Evolutionary conservation across 2,329 filamentous ascomycete genomes (phyloP).

Genomic region (Furcasterigmium furcatum): DNA sequence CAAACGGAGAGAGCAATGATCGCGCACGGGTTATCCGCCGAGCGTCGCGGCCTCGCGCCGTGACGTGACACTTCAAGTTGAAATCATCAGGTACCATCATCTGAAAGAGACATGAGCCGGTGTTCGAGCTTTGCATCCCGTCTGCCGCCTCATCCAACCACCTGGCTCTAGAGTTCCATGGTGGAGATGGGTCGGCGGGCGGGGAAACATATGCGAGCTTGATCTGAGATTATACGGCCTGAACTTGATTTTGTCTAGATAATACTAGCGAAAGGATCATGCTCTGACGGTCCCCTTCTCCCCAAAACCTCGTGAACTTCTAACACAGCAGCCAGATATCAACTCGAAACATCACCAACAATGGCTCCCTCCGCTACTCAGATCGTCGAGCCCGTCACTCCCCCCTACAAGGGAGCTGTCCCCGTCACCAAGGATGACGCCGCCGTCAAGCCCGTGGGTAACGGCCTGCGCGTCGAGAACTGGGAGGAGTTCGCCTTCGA

Average conservation of each 20-base stretch:
- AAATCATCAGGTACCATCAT: slow-evolving; percentile 4
- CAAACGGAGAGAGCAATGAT: slow-evolving; percentile 1
- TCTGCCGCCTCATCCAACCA: neutral
- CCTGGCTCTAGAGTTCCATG: neutral
- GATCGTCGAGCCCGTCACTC: slow-evolving; percentile 47
- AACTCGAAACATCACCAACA: slow-evolving; percentile 27
- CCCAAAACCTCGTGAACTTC: slow-evolving; percentile 4
- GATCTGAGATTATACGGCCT: slow-evolving; percentile 85
- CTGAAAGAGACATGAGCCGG: slow-evolving; percentile 5
- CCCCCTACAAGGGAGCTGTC: slow-evolving; percentile 45
- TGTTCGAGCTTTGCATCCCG: slow-evolving; percentile 5
- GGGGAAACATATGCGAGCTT: neutral
- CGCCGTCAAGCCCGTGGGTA: slow-evolving; percentile 37
- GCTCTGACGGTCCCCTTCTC: slow-evolving; percentile 54
- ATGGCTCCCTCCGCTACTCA: slow-evolving; percentile 69
- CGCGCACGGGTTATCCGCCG: slow-evolving; percentile 1
- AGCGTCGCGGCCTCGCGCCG: slow-evolving; percentile 2
- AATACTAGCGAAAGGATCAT: slow-evolving; percentile 99
- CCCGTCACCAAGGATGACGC: slow-evolving; percentile 13
- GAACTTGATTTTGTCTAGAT: slow-evolving; percentile 87
- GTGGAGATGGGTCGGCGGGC: neutral
- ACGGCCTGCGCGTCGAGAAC: slow-evolving; percentile 67
- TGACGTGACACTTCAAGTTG: slow-evolving; percentile 2
- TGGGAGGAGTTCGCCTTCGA: slow-evolving; percentile 83
- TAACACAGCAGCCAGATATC: neutral